These are phyloP conservation scores for Meyerozyma carpophila DNA, from an alignment of 1,139 yeast genomes.

Conservation along the genomic window DNA sequence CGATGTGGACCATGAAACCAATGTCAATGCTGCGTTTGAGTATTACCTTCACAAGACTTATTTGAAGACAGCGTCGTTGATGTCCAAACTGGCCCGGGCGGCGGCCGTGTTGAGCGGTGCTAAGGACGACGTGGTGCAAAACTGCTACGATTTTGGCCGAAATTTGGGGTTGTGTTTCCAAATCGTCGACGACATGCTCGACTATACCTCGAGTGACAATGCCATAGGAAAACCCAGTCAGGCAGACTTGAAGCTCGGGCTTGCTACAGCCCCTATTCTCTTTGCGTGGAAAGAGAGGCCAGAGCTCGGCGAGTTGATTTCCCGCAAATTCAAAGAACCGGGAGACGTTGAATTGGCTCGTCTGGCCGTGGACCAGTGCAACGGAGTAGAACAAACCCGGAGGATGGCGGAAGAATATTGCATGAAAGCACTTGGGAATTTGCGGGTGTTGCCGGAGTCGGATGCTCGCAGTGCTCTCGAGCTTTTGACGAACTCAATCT, in stretches of 20 bases:
- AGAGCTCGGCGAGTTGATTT: constrained; percentile 75
- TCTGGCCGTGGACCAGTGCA: constrained; percentile 60
- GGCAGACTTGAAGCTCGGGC: constrained; percentile 88
- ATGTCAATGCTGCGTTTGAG: constrained; percentile 84
- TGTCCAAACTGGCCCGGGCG: constrained; percentile 93
- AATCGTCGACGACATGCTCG: constrained; percentile 93
- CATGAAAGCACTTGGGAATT: constrained; percentile 64
- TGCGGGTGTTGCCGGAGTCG: constrained; percentile 75
- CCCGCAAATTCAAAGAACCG: constrained; percentile 70
- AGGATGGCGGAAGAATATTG: constrained; percentile 76
- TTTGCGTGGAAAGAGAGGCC: constrained; percentile 92
- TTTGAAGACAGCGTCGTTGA: constrained; percentile 87
- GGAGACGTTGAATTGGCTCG: constrained; percentile 86
- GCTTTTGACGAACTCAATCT: constrained; percentile 74
- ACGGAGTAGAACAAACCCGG: constrained; percentile 75
- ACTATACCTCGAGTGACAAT: constrained; percentile 78
- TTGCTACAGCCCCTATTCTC: constrained; percentile 95
- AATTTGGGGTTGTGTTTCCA: constrained; percentile 94
- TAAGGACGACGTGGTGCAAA: constrained; percentile 64
- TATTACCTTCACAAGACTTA: constrained; percentile 93
- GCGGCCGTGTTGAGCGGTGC: constrained; percentile 93
- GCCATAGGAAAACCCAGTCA: constrained; percentile 93
- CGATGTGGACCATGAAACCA: constrained; percentile 57
- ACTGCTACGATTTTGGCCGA: constrained; percentile 86
- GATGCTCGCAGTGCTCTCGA: constrained; percentile 88